Evolutionary conservation across 2,329 filamentous ascomycete species (phyloP).

Genomic region (Trichophyton rubrum): DNA sequence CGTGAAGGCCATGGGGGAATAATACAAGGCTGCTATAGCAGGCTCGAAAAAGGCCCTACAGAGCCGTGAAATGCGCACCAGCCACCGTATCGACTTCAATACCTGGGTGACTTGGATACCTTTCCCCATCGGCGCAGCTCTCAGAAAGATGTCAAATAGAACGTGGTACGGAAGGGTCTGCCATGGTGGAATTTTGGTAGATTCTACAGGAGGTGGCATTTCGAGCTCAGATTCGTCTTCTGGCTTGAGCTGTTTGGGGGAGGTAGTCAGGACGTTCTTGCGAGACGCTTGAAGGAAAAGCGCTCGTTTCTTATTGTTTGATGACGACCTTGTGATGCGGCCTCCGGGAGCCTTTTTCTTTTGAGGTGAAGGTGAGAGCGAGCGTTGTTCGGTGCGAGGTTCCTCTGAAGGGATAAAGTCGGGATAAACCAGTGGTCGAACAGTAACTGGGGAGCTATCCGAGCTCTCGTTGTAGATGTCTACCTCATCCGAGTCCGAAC

Average conservation of each 20-base stretch:
- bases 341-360: neutral
- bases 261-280: neutral
- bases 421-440: neutral
- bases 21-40: slow-evolving; percentile 60
- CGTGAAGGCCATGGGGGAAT: slow-evolving; percentile 51
- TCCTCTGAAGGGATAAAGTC: neutral
- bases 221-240: slow-evolving; percentile 6
- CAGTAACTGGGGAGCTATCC: neutral
- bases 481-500: slow-evolving; percentile 20
- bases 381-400: neutral
- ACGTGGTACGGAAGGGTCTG: slow-evolving; percentile 54
- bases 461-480: slow-evolving; percentile 6
- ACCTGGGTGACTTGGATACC: slow-evolving; percentile 39
- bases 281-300: slow-evolving; percentile 11
- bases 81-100: slow-evolving; percentile 40
- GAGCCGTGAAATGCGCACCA: slow-evolving; percentile 49
- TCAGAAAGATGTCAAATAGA: slow-evolving; percentile 56
- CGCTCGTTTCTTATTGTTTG: slow-evolving; percentile 6
- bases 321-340: slow-evolving; percentile 9
- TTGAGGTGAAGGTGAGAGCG: neutral
- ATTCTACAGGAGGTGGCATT: slow-evolving; percentile 12
- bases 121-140: slow-evolving; percentile 39
- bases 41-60: slow-evolving; percentile 59
- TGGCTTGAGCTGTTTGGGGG: slow-evolving; percentile 9
- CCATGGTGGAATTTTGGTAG: slow-evolving; percentile 43